Evolutionary conservation across 2,329 filamentous ascomycete species (phyloP).

Genomic region (Neodidymelliopsis sp.): DNA sequence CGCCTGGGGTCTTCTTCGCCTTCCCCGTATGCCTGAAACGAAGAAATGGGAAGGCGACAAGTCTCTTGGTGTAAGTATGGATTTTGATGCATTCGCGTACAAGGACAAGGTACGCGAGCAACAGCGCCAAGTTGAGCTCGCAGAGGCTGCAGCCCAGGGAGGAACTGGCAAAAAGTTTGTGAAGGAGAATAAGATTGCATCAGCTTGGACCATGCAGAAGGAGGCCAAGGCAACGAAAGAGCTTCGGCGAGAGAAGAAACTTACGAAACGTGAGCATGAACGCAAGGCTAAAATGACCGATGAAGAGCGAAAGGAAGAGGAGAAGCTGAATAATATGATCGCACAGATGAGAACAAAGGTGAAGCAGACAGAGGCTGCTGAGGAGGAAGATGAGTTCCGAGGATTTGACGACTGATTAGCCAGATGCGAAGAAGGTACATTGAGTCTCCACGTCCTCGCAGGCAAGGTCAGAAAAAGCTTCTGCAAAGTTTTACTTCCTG

Average conservation of each 20-base stretch:
- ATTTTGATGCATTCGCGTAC: constrained; percentile 53
- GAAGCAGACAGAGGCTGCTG: constrained; percentile 34
- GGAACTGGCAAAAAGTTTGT: constrained; percentile 30
- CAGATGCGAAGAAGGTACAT: not conserved
- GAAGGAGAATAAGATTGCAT: constrained; percentile 37
- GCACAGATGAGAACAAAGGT: constrained; percentile 37
- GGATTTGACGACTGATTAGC: constrained; percentile 45
- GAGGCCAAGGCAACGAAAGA: constrained; percentile 44
- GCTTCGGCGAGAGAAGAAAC: constrained; percentile 44
- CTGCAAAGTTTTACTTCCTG: not conserved
- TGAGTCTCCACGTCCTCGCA: not conserved
- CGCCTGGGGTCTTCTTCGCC: constrained; percentile 83
- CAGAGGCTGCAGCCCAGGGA: constrained; percentile 34
- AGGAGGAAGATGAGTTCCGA: constrained; percentile 41
- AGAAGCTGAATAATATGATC: constrained; percentile 42
- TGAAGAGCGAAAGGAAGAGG: constrained; percentile 45
- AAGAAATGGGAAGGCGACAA: constrained; percentile 57
- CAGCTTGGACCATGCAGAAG: constrained; percentile 49
- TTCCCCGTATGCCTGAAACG: constrained; percentile 92
- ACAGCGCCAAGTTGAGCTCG: constrained; percentile 49
- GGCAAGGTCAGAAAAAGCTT: not conserved
- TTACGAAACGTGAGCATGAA: constrained; percentile 41
- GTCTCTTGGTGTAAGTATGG: constrained; percentile 49
- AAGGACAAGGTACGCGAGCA: constrained; percentile 56
- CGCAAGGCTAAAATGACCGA: constrained; percentile 34